These are phyloP conservation scores for Pyricularia sp. DNA, from an alignment of 2,329 filamentous ascomycete genomes.

Conservation along the genomic window DNA sequence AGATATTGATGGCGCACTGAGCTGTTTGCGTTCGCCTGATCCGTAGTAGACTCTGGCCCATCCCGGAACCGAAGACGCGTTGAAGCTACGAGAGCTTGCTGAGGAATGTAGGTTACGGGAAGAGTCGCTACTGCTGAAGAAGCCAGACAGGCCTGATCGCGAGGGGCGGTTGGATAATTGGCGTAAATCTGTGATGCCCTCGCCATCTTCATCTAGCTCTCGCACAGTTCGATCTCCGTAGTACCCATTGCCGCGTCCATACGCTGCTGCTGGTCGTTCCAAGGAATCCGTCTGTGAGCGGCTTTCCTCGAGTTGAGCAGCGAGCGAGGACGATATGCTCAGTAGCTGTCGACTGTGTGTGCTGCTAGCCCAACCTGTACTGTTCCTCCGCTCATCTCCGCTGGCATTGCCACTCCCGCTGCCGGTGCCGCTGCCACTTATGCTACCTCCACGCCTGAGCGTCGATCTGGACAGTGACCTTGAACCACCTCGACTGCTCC, in stretches of 20 bases:
- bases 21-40: constrained; percentile 44
- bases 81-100: constrained; percentile 30
- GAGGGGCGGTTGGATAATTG: constrained; percentile 39
- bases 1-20: constrained; percentile 34
- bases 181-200: constrained; percentile 48
- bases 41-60: constrained; percentile 61
- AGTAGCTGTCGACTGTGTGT: constrained; percentile 39
- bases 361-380: constrained; percentile 30
- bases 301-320: constrained; percentile 26
- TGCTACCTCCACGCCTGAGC: constrained; percentile 27
- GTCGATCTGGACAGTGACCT: constrained; percentile 33
- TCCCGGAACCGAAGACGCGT: constrained; percentile 30
- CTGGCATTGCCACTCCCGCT: constrained; percentile 16
- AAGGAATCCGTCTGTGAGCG: constrained; percentile 26
- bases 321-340: constrained; percentile 43
- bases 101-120: constrained; percentile 41
- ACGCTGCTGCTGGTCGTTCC: constrained; percentile 34
- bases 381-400: constrained; percentile 26
- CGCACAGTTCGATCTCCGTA: constrained; percentile 33
- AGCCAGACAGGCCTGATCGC: constrained; percentile 36
- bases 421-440: constrained; percentile 14
- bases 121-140: constrained; percentile 31
- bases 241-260: constrained; percentile 24
- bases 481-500: constrained; percentile 32
- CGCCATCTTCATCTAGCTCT: constrained; percentile 50